These are phyloP conservation scores for Rhizopogon vesiculosus DNA, from an alignment of 768 basidiomycete genomes.

Conservation along the genomic window DNA sequence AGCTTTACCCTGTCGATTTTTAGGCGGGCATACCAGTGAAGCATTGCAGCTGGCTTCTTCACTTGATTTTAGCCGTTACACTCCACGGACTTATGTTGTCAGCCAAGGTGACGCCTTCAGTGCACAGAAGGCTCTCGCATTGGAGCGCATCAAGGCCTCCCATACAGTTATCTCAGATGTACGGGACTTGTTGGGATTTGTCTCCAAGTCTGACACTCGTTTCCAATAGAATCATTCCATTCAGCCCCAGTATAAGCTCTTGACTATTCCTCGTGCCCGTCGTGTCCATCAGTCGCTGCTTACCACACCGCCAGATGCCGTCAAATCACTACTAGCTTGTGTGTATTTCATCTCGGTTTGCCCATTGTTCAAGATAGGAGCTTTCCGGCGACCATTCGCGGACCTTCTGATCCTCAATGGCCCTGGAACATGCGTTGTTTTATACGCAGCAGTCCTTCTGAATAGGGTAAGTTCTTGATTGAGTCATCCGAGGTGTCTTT, in stretches of 20 bases:
- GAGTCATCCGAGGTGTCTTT: neutral
- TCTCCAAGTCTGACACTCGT: neutral
- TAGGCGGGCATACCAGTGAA: conserved; percentile 95
- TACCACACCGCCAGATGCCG: conserved; percentile 63
- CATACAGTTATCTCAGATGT: conserved; percentile 8
- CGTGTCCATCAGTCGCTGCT: conserved; percentile 77
- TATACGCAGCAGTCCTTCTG: conserved; percentile 67
- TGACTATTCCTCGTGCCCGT: conserved; percentile 83
- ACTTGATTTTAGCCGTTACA: conserved; percentile 73
- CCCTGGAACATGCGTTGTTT: conserved; percentile 86
- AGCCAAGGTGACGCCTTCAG: conserved; percentile 82
- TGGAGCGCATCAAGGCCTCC: conserved; percentile 46
- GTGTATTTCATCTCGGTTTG: conserved; percentile 54
- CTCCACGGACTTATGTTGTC: conserved; percentile 73
- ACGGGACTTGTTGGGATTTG: neutral
- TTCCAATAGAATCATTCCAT: neutral
- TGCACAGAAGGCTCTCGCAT: conserved; percentile 54
- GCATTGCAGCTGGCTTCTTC: conserved; percentile 67
- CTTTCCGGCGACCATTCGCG: conserved; percentile 35
- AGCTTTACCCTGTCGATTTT: conserved; percentile 8
- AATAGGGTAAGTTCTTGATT: conserved; percentile 52
- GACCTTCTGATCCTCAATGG: conserved; percentile 90
- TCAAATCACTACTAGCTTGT: conserved; percentile 56
- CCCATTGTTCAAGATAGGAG: conserved; percentile 35
- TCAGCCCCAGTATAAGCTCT: conserved; percentile 37